A percentile compares a stretch with the other conserved stretches of the same genome.
phyloP scores from a whole-genome alignment of 2,329 filamentous ascomycete genomes.

The Ophiocordyceps robertsii region DNA sequence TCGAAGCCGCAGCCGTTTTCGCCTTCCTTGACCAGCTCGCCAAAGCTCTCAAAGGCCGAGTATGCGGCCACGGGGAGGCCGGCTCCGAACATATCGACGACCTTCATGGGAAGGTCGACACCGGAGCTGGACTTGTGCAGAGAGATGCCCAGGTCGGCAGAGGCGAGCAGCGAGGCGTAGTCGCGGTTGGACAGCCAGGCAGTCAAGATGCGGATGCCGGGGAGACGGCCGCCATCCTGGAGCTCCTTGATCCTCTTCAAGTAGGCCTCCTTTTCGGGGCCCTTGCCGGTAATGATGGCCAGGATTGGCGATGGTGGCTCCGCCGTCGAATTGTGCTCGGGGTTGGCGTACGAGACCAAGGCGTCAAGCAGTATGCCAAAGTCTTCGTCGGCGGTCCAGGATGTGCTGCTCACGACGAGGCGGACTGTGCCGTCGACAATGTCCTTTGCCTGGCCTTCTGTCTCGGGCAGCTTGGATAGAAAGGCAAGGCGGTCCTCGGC shows the following conservation, averaged over 20 bases:
- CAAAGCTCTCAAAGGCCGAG: slow-evolving; percentile 73
- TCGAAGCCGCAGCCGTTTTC: slow-evolving; percentile 79
- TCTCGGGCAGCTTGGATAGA: slow-evolving; percentile 52
- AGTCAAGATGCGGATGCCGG: slow-evolving; percentile 59
- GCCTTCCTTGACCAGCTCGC: slow-evolving; percentile 78
- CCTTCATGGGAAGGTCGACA: slow-evolving; percentile 96
- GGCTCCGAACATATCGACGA: slow-evolving; percentile 97
- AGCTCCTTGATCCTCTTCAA: slow-evolving; percentile 50
- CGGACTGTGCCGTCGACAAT: slow-evolving; percentile 46
- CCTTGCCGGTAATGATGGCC: slow-evolving; percentile 89
- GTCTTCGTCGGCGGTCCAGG: slow-evolving; percentile 95
- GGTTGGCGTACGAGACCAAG: slow-evolving; percentile 56
- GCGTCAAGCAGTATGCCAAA: slow-evolving; percentile 80
- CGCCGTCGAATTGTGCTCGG: slow-evolving; percentile 24
- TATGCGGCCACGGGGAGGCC: slow-evolving; percentile 86
- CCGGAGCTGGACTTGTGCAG: slow-evolving; percentile 89
- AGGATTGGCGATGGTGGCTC: slow-evolving; percentile 49
- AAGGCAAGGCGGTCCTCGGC: slow-evolving; percentile 38
- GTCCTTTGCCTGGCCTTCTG: slow-evolving; percentile 41
- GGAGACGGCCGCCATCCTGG: slow-evolving; percentile 46
- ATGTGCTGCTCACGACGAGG: slow-evolving; percentile 83
- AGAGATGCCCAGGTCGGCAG: slow-evolving; percentile 80
- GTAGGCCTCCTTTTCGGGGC: slow-evolving; percentile 70
- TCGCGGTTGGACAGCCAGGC: slow-evolving; percentile 76
- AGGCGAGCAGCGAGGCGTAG: slow-evolving; percentile 73